phyloP scores from a whole-genome alignment of 495 filamentous ascomycete species.

The Apiosordaria backusii region DNA sequence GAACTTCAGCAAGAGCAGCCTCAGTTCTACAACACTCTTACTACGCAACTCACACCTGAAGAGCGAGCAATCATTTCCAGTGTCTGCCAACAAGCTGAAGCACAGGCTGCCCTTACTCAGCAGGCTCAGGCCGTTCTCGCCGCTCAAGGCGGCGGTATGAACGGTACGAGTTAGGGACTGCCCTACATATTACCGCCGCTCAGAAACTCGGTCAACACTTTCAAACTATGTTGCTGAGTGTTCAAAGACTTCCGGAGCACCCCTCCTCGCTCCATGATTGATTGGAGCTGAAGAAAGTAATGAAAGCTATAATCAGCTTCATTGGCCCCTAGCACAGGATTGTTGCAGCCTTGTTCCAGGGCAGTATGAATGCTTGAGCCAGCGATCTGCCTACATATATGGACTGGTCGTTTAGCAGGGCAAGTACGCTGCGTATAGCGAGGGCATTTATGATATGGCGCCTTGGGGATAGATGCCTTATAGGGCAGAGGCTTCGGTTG shows the following conservation, averaged over 20 bases:
- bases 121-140: conserved; percentile 22
- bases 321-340: background rate
- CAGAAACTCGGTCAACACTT: too few species aligned
- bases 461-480: background rate
- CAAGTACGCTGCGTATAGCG: background rate
- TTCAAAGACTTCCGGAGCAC: background rate
- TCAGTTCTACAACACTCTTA: conserved; percentile 77
- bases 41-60: conserved; percentile 70
- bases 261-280: background rate
- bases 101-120: conserved; percentile 37
- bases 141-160: conserved; percentile 3
- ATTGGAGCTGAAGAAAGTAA: background rate
- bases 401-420: background rate
- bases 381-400: background rate
- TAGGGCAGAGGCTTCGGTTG: background rate
- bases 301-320: background rate
- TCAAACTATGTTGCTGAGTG: background rate
- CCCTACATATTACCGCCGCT: background rate
- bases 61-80: conserved; percentile 78
- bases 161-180: conserved; percentile 30
- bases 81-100: conserved; percentile 77
- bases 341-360: background rate
- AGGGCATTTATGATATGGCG: background rate
- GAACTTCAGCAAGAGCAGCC: conserved; percentile 88
- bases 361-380: background rate